Base-by-base conservation (phyloP, 441 rosid species). In the Hura crepitans region DNA sequence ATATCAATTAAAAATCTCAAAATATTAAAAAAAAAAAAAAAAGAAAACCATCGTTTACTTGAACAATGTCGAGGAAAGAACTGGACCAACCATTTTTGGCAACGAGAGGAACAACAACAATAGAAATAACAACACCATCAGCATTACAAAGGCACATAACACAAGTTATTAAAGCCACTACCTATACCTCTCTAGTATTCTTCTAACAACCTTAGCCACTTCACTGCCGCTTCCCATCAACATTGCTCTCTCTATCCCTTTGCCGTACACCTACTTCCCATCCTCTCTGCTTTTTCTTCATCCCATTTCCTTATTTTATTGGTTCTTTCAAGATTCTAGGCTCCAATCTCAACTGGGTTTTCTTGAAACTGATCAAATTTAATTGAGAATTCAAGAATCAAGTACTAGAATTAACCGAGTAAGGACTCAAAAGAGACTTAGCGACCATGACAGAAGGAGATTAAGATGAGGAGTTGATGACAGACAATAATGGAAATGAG, bases 111-210 rank as follows among this genome's bases (percentile, higher is more conserved):
- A 95, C 99, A 49, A 90, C 75, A 27, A 98, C 89, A 0, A 95
- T 96, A 0, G 99, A 95, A 98, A 95, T 95, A 6, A 95, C 97
- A 27, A 95, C 91, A 33, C 98, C 79, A 30, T 95, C 99, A 13
- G 99, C 98, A 85, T 95, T 95, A 74, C 97, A 92, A 2, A 95
- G 81, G 75, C 97, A 86, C 97, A 95, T 83, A 23, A 85, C 92
- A 28, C 77, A 78, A 23, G 98, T 96, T 78, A 86, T 78, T 59
- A 95, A 65, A n/a, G 83, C 89, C 82, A 86, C 96, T 81, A 92
- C 91, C 80, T 92, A 23, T 82, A 83, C 79, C 99, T 90, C 87
- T 92, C 99, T 35, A 92, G 82, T 12, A 87, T 69, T 25, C 49
- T 53, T 25, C 54, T 53, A 28, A 68, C 17, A 0, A 35, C 42